These are phyloP conservation scores for Wickerhamiella allomyrinae DNA, from an alignment of 805 yeast species.

Conservation along the genomic window DNA sequence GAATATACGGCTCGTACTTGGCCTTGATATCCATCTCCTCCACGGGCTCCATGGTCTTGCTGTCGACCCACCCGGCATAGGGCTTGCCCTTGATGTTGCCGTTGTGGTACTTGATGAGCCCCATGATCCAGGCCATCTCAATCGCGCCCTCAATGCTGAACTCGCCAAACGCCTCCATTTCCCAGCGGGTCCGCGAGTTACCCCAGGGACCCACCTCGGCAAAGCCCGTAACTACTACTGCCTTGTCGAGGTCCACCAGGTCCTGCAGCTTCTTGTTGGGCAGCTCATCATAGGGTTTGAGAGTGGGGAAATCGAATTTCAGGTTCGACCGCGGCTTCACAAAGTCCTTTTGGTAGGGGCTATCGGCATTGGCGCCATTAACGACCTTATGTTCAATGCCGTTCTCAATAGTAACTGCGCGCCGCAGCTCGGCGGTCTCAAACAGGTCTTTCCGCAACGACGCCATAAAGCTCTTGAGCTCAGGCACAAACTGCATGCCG, in stretches of 20 bases:
- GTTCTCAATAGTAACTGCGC: constrained; percentile 89
- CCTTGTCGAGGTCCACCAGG: constrained; percentile 78
- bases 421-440: constrained; percentile 81
- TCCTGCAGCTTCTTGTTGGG: constrained; percentile 57
- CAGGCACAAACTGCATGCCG: constrained; percentile 87
- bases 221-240: constrained; percentile 93
- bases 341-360: constrained; percentile 60
- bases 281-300: constrained; percentile 63
- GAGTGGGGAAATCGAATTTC: constrained; percentile 82
- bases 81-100: constrained; percentile 75
- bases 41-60: constrained; percentile 82
- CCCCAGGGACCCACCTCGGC: constrained; percentile 99
- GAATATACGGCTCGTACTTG: constrained; percentile 77
- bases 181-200: constrained; percentile 98
- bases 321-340: constrained; percentile 92
- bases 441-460: constrained; percentile 57
- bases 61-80: constrained; percentile 95
- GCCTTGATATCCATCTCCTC: constrained; percentile 88
- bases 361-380: constrained; percentile 77
- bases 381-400: constrained; percentile 77
- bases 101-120: constrained; percentile 85
- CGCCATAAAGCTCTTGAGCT: constrained; percentile 77
- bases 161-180: constrained; percentile 91
- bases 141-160: constrained; percentile 95
- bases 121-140: constrained; percentile 99